Evolutionary conservation across 176 grass and related monocot species (phyloP).

Genomic region (Juncus effusus): DNA sequence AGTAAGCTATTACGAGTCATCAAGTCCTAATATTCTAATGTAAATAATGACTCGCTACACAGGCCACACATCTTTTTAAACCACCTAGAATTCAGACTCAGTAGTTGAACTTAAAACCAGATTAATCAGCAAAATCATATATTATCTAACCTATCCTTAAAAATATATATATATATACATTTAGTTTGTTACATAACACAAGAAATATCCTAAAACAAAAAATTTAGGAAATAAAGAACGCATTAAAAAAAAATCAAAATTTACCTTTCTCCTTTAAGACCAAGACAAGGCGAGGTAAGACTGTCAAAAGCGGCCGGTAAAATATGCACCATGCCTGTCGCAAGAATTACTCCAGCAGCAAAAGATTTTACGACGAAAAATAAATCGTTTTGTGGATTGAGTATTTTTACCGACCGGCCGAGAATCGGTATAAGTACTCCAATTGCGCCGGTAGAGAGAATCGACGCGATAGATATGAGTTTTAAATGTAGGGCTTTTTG

Average conservation of each 20-base stretch:
- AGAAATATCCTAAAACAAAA: no score
- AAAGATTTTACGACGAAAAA: constrained; percentile 92
- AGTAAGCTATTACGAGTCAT: no score
- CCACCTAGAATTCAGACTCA: no score
- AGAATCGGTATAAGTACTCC: constrained; percentile 77
- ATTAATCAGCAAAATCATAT: no score
- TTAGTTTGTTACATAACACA: no score
- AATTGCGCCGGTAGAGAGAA: constrained; percentile 60
- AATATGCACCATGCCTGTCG: constrained; percentile 92
- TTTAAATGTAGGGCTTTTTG: constrained; percentile 44
- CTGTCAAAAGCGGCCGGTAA: constrained; percentile 65
- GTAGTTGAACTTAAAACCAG: no score
- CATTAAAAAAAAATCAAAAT: background rate
- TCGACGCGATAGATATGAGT: constrained; percentile 72
- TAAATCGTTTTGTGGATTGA: constrained; percentile 54
- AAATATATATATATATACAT: no score
- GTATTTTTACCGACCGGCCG: constrained; percentile 46
- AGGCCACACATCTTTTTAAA: no score
- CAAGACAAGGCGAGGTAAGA: constrained; percentile 69
- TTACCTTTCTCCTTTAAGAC: constrained; percentile 28
- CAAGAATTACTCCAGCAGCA: constrained; percentile 79
- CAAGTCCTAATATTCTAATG: no score
- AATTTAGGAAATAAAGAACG: no score
- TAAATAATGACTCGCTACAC: no score
- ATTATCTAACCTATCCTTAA: no score